Percentiles rank a stretch among this genome's conserved stretches.
These are phyloP conservation scores for Macroventuria anomochaeta DNA, from an alignment of 2,329 filamentous ascomycete genomes.

Conservation along the genomic window DNA sequence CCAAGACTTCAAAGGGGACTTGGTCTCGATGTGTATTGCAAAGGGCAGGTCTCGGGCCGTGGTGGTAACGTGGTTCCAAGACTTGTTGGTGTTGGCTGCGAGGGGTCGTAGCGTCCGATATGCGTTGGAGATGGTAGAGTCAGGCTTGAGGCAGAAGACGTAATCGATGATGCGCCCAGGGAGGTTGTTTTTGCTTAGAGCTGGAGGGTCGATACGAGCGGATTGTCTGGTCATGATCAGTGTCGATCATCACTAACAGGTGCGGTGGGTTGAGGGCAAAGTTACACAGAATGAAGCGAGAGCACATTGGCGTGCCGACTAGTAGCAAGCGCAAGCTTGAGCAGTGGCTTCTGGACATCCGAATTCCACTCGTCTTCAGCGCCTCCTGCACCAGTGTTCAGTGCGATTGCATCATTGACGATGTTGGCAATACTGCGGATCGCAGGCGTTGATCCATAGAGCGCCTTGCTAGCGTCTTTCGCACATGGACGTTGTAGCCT, in stretches of 20 bases:
- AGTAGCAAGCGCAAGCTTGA: slow-evolving; percentile 30
- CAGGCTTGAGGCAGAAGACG: slow-evolving; percentile 29
- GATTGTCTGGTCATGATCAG: slow-evolving; percentile 23
- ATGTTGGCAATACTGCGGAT: slow-evolving; percentile 20
- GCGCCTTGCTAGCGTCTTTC: slow-evolving; percentile 18
- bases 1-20: slow-evolving; percentile 34
- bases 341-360: slow-evolving; percentile 27
- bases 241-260: neutral
- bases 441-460: slow-evolving; percentile 23
- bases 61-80: slow-evolving; percentile 28
- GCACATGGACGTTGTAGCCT: slow-evolving; percentile 25
- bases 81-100: slow-evolving; percentile 19
- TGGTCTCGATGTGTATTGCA: slow-evolving; percentile 35
- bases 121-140: slow-evolving; percentile 21
- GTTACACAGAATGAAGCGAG: slow-evolving; percentile 26
- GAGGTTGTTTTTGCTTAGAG: slow-evolving; percentile 23
- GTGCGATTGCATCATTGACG: slow-evolving; percentile 20
- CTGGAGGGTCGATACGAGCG: slow-evolving; percentile 27
- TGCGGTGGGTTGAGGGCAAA: slow-evolving; percentile 2
- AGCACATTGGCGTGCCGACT: slow-evolving; percentile 21
- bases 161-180: slow-evolving; percentile 31
- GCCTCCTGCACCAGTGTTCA: slow-evolving; percentile 24
- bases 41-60: slow-evolving; percentile 22
- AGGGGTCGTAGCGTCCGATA: slow-evolving; percentile 24
- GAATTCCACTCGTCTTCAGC: slow-evolving; percentile 34